These are phyloP conservation scores for Bacidia gigantensis DNA, from an alignment of 495 filamentous ascomycete genomes.

Conservation along the genomic window DNA sequence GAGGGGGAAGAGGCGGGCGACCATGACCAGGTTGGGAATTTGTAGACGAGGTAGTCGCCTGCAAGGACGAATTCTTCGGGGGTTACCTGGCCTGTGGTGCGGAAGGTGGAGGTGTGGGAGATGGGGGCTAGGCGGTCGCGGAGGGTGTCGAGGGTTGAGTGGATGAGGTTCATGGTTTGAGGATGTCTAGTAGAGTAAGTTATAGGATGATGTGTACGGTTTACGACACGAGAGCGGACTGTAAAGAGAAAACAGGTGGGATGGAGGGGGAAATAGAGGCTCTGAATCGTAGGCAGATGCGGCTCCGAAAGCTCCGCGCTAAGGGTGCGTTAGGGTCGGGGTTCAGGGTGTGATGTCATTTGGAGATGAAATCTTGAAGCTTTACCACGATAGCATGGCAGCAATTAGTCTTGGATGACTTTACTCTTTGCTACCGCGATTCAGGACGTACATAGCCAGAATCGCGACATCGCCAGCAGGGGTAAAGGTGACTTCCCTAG, in stretches of 20 bases:
- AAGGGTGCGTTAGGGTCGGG: neutral
- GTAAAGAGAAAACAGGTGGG: neutral
- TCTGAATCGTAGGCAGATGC: neutral
- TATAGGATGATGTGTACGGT: neutral
- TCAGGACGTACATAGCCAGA: no score
- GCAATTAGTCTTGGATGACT: no score
- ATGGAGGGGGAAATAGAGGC: neutral
- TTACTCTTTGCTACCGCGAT: no score
- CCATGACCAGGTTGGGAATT: conserved; percentile 99
- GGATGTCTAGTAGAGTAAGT: no score
- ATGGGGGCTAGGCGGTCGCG: conserved; percentile 83
- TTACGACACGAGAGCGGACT: neutral
- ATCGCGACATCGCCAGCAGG: no score
- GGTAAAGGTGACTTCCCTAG: no score
- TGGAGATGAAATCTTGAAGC: neutral
- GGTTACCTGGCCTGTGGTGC: conserved; percentile 83
- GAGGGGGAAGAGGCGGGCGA: conserved; percentile 63
- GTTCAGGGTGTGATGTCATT: neutral
- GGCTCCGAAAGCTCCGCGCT: conserved; percentile 2
- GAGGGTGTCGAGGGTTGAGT: conserved; percentile 70
- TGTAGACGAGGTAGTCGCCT: conserved; percentile 97
- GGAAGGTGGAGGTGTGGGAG: conserved; percentile 84
- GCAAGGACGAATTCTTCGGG: conserved; percentile 94
- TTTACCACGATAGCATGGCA: no score
- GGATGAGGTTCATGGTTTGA: conserved; percentile 45